phyloP scores from a whole-genome alignment of 129 eudicot species.

The Heracleum sosnowskyi region DNA sequence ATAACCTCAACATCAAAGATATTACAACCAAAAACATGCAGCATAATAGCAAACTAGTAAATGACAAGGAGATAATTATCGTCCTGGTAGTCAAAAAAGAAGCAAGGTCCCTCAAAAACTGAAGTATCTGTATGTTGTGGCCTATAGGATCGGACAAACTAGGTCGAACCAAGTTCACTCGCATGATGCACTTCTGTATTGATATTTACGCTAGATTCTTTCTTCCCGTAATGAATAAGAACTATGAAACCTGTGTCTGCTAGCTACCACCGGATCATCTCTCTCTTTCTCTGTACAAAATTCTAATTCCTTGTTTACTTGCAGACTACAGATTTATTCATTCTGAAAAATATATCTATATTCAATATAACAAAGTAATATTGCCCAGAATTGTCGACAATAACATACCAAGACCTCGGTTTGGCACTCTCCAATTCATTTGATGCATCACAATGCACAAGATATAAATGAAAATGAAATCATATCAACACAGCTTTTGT shows the following conservation, averaged over 20 bases:
- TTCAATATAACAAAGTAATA: background rate
- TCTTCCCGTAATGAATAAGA: background rate
- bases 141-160: background rate
- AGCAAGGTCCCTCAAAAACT: background rate
- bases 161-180: background rate
- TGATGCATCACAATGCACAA: background rate
- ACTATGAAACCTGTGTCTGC: background rate
- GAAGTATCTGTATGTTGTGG: background rate
- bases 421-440: too few relatives aligned
- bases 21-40: background rate
- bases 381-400: background rate
- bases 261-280: background rate
- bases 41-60: background rate
- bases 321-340: too few relatives aligned
- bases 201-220: background rate
- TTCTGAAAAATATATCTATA: background rate
- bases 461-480: background rate
- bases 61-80: background rate
- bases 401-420: too few relatives aligned
- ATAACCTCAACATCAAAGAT: background rate
- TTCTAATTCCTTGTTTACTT: background rate
- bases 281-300: background rate
- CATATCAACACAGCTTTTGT: background rate
- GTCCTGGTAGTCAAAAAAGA: background rate
- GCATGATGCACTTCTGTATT: background rate